phyloP scores from a whole-genome alignment of 2,329 filamentous ascomycete genomes.

The Neurospora crassa region DNA sequence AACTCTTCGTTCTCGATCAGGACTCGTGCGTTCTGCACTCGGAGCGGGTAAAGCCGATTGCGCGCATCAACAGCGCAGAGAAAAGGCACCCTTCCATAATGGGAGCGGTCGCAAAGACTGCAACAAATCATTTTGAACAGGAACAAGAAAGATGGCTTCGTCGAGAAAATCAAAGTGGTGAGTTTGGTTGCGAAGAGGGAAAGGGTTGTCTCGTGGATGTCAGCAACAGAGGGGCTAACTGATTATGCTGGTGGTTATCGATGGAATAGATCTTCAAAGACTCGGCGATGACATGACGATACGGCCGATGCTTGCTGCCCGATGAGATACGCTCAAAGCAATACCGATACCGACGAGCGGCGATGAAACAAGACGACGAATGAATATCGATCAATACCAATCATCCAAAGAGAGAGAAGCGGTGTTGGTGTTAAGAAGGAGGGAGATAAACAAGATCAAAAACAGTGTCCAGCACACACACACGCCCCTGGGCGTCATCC shows the following conservation, averaged over 20 bases:
- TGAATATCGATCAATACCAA: neutral
- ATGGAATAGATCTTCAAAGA: neutral
- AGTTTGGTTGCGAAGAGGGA: neutral
- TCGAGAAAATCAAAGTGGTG: neutral
- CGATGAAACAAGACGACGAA: neutral
- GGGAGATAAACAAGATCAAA: neutral
- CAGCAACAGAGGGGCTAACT: neutral
- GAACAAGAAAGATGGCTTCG: neutral
- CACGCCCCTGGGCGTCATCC: neutral
- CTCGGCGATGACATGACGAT: neutral
- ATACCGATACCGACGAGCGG: neutral
- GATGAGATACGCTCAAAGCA: neutral
- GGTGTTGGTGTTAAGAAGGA: neutral
- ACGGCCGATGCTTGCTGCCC: neutral
- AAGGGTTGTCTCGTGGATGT: neutral
- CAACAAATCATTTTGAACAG: slow-evolving; percentile 46
- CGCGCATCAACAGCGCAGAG: slow-evolving; percentile 62
- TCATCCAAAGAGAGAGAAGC: neutral
- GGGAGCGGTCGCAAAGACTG: slow-evolving; percentile 52
- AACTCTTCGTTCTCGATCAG: slow-evolving; percentile 54
- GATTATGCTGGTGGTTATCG: neutral
- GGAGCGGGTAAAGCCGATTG: slow-evolving; percentile 55
- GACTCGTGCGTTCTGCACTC: slow-evolving; percentile 48
- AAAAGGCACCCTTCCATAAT: slow-evolving; percentile 50
- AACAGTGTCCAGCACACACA: neutral